Conservation (phyloP, 257 asterid species). For the Avicennia marina region DNA sequence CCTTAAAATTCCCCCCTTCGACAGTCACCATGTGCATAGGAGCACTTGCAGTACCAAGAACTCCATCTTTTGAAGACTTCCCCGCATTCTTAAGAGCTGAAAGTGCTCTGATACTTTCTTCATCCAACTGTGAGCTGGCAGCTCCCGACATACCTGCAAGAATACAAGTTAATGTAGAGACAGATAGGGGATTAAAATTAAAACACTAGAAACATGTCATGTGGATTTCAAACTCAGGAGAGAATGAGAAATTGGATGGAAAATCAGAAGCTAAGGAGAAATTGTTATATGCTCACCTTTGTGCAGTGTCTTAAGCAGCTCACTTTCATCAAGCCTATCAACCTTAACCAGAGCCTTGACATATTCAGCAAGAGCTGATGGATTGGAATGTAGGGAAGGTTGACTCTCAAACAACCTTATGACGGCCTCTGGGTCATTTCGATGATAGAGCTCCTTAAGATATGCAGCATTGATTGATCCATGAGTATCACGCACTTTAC, state of each 20-base stretch:
- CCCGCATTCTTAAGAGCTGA: slow-evolving; percentile 70
- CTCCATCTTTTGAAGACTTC: slow-evolving; percentile 64
- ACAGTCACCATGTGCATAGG: slow-evolving; percentile 92
- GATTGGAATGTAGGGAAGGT: slow-evolving; percentile 69
- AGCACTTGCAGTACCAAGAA: slow-evolving; percentile 78
- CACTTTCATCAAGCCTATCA: slow-evolving; percentile 80
- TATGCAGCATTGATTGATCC: slow-evolving; percentile 66
- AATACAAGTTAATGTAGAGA: slow-evolving; percentile 4
- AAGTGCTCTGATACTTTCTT: slow-evolving; percentile 57
- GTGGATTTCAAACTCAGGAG: background rate
- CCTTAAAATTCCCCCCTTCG: slow-evolving; percentile 81
- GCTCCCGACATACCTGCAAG: slow-evolving; percentile 47
- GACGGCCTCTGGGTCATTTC: slow-evolving; percentile 77
- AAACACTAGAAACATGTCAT: background rate
- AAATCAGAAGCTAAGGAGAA: background rate
- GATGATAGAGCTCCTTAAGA: slow-evolving; percentile 62
- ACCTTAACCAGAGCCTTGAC: slow-evolving; percentile 84
- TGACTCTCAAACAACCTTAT: slow-evolving; percentile 78
- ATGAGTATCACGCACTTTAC: slow-evolving; percentile 57
- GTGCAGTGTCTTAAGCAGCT: slow-evolving; percentile 69
- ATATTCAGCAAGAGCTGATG: slow-evolving; percentile 80
- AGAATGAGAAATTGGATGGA: background rate
- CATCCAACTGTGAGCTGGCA: slow-evolving; percentile 43
- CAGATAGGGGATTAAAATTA: background rate
- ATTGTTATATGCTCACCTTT: slow-evolving; percentile 46